These are phyloP conservation scores for Cyclocybe aegerita DNA, from an alignment of 768 basidiomycete species.

Conservation along the genomic window DNA sequence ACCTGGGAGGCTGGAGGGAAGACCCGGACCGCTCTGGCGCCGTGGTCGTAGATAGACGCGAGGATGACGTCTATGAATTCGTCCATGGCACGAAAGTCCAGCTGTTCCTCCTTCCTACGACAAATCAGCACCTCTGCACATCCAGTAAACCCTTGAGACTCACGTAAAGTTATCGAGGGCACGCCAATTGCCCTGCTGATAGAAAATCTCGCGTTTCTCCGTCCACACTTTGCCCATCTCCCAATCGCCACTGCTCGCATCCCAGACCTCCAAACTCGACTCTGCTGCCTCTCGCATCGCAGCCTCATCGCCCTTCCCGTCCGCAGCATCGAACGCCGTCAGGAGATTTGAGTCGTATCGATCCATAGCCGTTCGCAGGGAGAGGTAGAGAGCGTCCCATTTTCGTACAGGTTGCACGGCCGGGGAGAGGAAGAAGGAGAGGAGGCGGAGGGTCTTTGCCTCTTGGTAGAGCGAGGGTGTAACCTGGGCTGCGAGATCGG, in stretches of 20 bases:
- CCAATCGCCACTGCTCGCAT: conserved; percentile 57
- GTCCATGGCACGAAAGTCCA: conserved; percentile 95
- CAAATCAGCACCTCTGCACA: conserved; percentile 4
- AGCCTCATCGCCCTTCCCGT: conserved; percentile 66
- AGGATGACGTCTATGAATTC: conserved; percentile 77
- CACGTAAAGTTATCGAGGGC: conserved; percentile 82
- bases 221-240: conserved; percentile 95
- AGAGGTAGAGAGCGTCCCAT: conserved; percentile 61
- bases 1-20: conserved; percentile 84
- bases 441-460: conserved; percentile 68
- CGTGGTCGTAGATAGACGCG: conserved; percentile 67
- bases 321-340: conserved; percentile 87
- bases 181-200: conserved; percentile 78
- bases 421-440: conserved; percentile 74
- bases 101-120: conserved; percentile 48
- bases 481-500: conserved; percentile 47
- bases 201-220: conserved; percentile 93
- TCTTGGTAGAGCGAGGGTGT: conserved; percentile 51
- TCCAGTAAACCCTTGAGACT: conserved; percentile 23
- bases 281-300: conserved; percentile 82
- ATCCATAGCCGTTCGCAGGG: conserved; percentile 79
- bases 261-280: conserved; percentile 85
- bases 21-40: conserved; percentile 76
- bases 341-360: conserved; percentile 85
- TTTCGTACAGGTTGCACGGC: conserved; percentile 66